These are phyloP conservation scores for Sclerotinia glacialis DNA, from an alignment of 2,329 filamentous ascomycete genomes.

Conservation along the genomic window DNA sequence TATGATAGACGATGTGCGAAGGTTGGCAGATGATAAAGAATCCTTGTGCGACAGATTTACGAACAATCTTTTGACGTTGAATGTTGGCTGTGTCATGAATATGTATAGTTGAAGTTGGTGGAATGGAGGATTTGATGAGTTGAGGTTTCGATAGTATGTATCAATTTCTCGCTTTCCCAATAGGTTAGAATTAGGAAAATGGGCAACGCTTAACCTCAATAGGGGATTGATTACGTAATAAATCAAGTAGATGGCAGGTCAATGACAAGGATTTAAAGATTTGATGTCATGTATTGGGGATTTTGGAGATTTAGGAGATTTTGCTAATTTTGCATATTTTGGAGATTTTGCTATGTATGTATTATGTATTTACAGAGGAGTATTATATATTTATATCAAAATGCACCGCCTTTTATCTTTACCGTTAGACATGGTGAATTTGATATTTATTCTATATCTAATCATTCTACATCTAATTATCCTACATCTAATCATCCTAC, in stretches of 20 bases:
- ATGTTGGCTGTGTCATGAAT: slow-evolving; percentile 18
- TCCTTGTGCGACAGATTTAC: slow-evolving; percentile 17
- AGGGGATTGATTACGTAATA: slow-evolving; percentile 12
- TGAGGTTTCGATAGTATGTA: slow-evolving; percentile 18
- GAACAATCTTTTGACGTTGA: slow-evolving; percentile 11
- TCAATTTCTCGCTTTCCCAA: slow-evolving; percentile 19
- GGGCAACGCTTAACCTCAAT: neutral
- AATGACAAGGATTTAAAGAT: neutral
- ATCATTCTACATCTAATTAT: too few species aligned
- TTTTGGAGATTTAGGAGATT: too few species aligned
- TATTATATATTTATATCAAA: too few species aligned
- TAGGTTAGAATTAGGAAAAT: slow-evolving; percentile 12
- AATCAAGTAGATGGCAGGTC: slow-evolving; percentile 12
- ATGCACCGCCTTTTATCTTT: too few species aligned
- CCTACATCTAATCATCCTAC: too few species aligned
- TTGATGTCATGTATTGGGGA: neutral
- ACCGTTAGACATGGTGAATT: too few species aligned
- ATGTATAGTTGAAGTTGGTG: slow-evolving; percentile 14
- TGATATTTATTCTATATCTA: too few species aligned
- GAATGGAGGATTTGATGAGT: slow-evolving; percentile 16
- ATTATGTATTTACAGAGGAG: too few species aligned
- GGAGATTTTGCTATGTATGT: too few species aligned
- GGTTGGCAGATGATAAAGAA: slow-evolving; percentile 7
- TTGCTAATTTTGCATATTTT: too few species aligned
- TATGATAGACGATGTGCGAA: slow-evolving; percentile 17